A percentile compares a stretch with the other conserved stretches of the same genome.
These are phyloP conservation scores for Globisporangium nodosum DNA, from an alignment of 352 stramenopile genomes.

Conservation along the genomic window DNA sequence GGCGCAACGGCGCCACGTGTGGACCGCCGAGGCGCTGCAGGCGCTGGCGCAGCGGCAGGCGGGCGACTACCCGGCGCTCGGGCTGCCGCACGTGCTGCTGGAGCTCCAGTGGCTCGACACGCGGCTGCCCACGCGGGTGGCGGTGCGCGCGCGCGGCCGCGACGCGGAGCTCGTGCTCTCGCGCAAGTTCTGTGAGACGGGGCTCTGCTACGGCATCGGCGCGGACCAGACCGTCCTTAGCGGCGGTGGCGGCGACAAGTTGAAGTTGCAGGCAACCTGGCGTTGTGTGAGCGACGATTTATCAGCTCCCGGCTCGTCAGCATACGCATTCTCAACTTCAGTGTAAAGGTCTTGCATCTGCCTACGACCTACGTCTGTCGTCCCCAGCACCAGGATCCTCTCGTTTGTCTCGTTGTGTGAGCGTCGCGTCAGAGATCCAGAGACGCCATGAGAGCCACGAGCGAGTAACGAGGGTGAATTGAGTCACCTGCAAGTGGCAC, in stretches of 20 bases:
- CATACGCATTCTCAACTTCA: too few species aligned
- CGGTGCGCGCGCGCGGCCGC: conserved; percentile 29
- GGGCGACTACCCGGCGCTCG: conserved; percentile 34
- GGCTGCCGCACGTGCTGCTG: conserved; percentile 37
- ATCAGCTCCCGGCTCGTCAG: too few species aligned
- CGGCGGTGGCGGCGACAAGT: neutral
- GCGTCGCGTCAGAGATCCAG: too few species aligned
- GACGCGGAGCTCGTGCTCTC: conserved; percentile 20
- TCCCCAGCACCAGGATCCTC: too few species aligned
- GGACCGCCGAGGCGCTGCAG: conserved; percentile 40
- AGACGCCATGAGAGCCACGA: too few species aligned
- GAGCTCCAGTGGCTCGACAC: conserved; percentile 66
- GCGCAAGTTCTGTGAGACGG: conserved; percentile 36
- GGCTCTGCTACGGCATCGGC: conserved; percentile 29
- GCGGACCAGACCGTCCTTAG: conserved; percentile 12
- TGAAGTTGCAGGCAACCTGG: neutral
- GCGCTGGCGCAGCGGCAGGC: conserved; percentile 35
- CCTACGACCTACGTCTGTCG: too few species aligned
- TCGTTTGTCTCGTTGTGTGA: too few species aligned
- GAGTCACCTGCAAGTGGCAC: too few species aligned
- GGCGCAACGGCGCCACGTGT: conserved; percentile 38
- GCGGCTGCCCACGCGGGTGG: conserved; percentile 42
- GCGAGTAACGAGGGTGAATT: too few species aligned
- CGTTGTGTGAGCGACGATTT: neutral
- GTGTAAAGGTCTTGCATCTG: too few species aligned